Percentiles rank a stretch among this genome's conserved stretches.
These are phyloP conservation scores for Chlamydomonas sphaeroides DNA, from an alignment of 139 green algal species.

Conservation along the genomic window DNA sequence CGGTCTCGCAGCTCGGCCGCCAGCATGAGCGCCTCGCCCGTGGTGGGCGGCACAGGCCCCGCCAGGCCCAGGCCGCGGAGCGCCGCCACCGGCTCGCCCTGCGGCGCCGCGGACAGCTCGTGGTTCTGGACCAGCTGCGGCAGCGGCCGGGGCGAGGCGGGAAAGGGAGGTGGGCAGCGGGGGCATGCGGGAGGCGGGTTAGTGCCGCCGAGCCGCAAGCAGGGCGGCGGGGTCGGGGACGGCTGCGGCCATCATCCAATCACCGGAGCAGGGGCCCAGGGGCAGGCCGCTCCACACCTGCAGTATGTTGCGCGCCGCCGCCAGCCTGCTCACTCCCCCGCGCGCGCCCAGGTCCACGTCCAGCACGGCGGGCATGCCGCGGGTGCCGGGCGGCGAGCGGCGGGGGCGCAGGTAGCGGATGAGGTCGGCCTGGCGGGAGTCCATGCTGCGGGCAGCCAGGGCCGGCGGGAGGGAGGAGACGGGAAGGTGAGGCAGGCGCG, in stretches of 20 bases:
- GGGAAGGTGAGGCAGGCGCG: no score
- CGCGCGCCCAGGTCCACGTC: background rate
- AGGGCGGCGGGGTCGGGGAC: no score
- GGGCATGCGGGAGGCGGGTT: no score
- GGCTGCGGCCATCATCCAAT: no score
- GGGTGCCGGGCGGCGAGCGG: constrained; percentile 1
- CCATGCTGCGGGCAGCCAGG: background rate
- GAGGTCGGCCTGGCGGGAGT: background rate
- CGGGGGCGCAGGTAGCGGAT: constrained; percentile 27
- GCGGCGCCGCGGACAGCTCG: constrained; percentile 13
- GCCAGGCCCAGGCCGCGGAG: constrained; percentile 3
- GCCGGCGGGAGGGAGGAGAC: background rate
- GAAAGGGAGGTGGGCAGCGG: no score
- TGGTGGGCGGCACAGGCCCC: constrained; percentile 16
- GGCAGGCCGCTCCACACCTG: no score
- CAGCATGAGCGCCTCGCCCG: constrained; percentile 15
- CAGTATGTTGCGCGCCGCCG: constrained; percentile 24
- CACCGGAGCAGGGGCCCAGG: no score
- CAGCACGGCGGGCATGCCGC: constrained; percentile 20
- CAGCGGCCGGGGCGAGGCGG: no score
- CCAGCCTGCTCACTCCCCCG: background rate
- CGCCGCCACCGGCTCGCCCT: background rate
- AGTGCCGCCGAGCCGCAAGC: no score
- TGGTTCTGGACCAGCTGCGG: constrained; percentile 39
- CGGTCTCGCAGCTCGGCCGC: constrained; percentile 20